phyloP scores from a whole-genome alignment of 805 yeast species.

The Pichia ethanolica region DNA sequence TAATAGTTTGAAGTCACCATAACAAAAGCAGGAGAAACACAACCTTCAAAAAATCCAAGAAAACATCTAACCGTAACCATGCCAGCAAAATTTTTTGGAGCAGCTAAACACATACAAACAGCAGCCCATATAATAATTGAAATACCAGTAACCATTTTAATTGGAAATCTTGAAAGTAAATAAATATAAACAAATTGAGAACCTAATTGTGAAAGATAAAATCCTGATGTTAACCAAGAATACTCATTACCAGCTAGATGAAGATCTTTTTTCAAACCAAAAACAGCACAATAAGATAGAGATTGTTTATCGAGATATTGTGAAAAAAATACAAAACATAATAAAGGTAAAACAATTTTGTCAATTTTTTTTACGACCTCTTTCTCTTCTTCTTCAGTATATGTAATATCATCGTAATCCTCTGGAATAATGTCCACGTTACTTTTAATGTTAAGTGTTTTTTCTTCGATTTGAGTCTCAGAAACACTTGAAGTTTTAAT shows the following conservation, averaged over 20 bases:
- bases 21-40: conserved; percentile 50
- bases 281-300: conserved; percentile 37
- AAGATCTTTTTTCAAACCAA: conserved; percentile 46
- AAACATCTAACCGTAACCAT: conserved; percentile 39
- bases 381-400: conserved; percentile 25
- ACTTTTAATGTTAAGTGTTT: neutral
- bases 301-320: conserved; percentile 19
- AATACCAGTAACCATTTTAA: conserved; percentile 41
- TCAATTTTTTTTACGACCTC: conserved; percentile 32
- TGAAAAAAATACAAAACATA: conserved; percentile 18
- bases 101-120: conserved; percentile 42
- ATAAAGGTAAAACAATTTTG: conserved; percentile 29
- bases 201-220: conserved; percentile 33
- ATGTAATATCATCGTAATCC: neutral
- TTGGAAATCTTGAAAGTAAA: conserved; percentile 47
- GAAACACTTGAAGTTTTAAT: no score
- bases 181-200: conserved; percentile 47
- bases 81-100: conserved; percentile 35
- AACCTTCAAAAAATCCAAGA: conserved; percentile 45
- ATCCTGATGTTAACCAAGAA: conserved; percentile 28
- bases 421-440: neutral
- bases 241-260: conserved; percentile 37
- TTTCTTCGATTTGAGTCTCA: neutral
- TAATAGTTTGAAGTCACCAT: conserved; percentile 52
- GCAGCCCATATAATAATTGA: conserved; percentile 58